Base-by-base conservation (phyloP, 2,329 filamentous ascomycete species). In the Colletotrichum caudatum region DNA sequence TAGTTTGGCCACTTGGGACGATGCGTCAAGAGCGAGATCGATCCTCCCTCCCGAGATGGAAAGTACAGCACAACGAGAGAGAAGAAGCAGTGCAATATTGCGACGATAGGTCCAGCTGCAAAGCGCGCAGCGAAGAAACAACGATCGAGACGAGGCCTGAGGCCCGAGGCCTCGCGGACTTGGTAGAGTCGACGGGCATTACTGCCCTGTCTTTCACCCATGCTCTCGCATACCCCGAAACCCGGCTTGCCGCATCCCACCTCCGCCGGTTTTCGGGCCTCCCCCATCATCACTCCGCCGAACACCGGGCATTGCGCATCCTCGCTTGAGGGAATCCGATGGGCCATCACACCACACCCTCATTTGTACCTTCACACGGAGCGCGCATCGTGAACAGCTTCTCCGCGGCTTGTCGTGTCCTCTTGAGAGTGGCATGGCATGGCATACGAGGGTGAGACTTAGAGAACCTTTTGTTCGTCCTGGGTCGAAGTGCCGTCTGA, bases 181-280 rank as follows among this genome's bases (percentile, higher is more conserved):
- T n/a, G 35, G 54, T 29, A 53, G 26, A 57, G 33, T 48, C 44
- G 37, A 67, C 60, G 60, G 48, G 60, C 60, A 63, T 63, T 63
- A 20, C 35, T 37, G 50, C 26, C 29, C 44, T 50, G 7, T n/a
- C 35, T 48, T 33, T 35, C 35, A 53, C 60, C 44, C 65, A 64
- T 69, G 65, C 35, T 41, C 46, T 69, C 69, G 59, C 69, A 72
- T 72, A 39, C 66, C 66, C 66, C 70, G 70, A 72, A 72, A 72
- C 70, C 70, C 70, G 70, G 66, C 67, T 44, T 63, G 66, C 70
- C 61, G 67, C 56, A 46, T 61, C 70, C 57, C 46, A 61, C 48
- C 60, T 71, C 66, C 67, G 70, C 67, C 66, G 70, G 61, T 72
- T 72, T 61, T 72, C 70, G 70, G 70, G 46, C 57, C 61, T 72